These are phyloP conservation scores for Pseudogymnoascus sp. DNA, from an alignment of 2,329 filamentous ascomycete genomes.

Conservation along the genomic window DNA sequence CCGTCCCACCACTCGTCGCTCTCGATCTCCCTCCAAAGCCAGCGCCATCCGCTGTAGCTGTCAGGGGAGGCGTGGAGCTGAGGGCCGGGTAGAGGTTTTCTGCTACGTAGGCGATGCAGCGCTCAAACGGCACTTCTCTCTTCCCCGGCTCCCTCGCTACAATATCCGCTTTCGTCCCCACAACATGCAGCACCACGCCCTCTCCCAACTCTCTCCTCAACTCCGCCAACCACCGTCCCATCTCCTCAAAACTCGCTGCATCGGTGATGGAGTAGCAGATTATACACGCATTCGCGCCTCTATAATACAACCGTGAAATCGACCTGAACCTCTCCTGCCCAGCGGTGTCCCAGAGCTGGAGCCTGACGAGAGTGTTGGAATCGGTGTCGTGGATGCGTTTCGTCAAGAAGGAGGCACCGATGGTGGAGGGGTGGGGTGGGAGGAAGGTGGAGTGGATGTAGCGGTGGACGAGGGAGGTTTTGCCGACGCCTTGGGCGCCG, in stretches of 20 bases:
- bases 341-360: slow-evolving; percentile 95
- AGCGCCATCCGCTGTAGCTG: slow-evolving; percentile 37
- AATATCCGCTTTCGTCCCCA: slow-evolving; percentile 88
- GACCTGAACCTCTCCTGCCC: slow-evolving; percentile 93
- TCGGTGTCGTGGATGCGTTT: slow-evolving; percentile 77
- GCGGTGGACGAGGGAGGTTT: slow-evolving; percentile 69
- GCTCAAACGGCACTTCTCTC: slow-evolving; percentile 85
- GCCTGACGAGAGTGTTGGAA: slow-evolving; percentile 75
- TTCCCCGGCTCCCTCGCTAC: slow-evolving; percentile 72
- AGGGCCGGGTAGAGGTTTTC: slow-evolving; percentile 75
- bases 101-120: slow-evolving; percentile 90
- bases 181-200: slow-evolving; percentile 84
- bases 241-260: slow-evolving; percentile 76
- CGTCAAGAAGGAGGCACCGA: slow-evolving; percentile 72
- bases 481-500: slow-evolving; percentile 71
- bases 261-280: slow-evolving; percentile 93
- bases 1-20: neutral
- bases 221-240: slow-evolving; percentile 85
- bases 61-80: slow-evolving; percentile 59
- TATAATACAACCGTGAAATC: slow-evolving; percentile 93
- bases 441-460: slow-evolving; percentile 33
- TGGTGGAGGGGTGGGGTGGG: slow-evolving; percentile 46
- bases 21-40: neutral
- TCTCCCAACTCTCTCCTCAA: slow-evolving; percentile 66
- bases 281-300: slow-evolving; percentile 87